Evolutionary conservation across 805 yeast species (phyloP), one percentile per base, ranked within the genome.

Genomic region (Suhomyces sp.): DNA sequence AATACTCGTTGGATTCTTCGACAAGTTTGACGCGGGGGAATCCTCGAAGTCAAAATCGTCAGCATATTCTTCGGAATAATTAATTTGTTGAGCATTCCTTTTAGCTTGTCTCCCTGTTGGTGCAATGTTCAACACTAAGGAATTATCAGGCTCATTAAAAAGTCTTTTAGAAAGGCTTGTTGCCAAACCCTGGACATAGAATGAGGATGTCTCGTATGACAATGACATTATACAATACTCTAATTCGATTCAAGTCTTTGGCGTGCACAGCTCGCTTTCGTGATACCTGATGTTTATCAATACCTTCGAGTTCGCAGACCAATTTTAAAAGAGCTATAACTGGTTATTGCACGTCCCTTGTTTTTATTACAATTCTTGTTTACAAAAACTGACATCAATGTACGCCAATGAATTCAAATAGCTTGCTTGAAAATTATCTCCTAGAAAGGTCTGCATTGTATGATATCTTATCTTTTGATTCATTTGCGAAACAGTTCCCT

Each of bases 31-130:
- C 6, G 55, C 30, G n/a, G 58, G 58, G 8, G 50, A 25, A 15
- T 38, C 49, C 8, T 50, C 60, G 21, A 56, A 39, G 6, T 56
- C 55, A 32, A 59, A 55, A 25, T 57, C 69, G n/a, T 56, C 53
- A 5, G 48, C 46, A 26, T 47, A 50, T 10, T 48, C 51, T 14
- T 50, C 47, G 0, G 96, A 93, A 53, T 88, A 88, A 54, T 84
- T 86, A 33, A 86, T 77, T 31, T 79, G 82, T 24, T 74, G 74
- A 8, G 86, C 80, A 26, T 70, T 63, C 48, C 96, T 70, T 56
- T 87, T 88, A 21, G 88, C 81, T 19, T 82, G 74, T 45, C 97
- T 74, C 3, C 88, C 77, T 2, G 87, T 85, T 16, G 83, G 81
- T 1, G 88, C 83, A 2, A 87, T 75, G 23, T 55, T 63, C 20